Conservation (phyloP, 371 early-diverging fungal genomes). For the Basidiobolus meristosporus region DNA sequence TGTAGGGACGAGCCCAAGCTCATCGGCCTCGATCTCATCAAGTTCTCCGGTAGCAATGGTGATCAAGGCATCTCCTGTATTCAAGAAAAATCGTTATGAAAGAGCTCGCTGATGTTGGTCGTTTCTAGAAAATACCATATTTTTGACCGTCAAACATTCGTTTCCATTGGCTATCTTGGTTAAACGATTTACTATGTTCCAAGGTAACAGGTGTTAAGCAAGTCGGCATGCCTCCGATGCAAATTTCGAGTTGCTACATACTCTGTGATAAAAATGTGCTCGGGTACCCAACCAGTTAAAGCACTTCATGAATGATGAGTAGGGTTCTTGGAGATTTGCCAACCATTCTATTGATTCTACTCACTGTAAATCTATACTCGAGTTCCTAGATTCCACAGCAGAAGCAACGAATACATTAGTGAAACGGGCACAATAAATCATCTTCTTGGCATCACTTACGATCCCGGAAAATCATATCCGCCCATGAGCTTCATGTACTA, state of each 20-base stretch:
- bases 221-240: neutral
- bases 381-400: slow-evolving; percentile 24
- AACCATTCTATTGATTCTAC: slow-evolving; percentile 1
- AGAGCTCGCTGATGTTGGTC: no score
- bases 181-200: slow-evolving; percentile 22
- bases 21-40: slow-evolving; percentile 38
- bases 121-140: slow-evolving; percentile 33
- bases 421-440: slow-evolving; percentile 1
- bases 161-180: slow-evolving; percentile 28
- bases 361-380: slow-evolving; percentile 73
- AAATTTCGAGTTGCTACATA: slow-evolving; percentile 6
- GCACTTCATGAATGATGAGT: slow-evolving; percentile 16
- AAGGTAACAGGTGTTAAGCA: neutral
- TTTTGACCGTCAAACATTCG: slow-evolving; percentile 43
- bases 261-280: slow-evolving; percentile 69
- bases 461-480: slow-evolving; percentile 86
- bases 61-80: slow-evolving; percentile 28
- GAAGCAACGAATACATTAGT: neutral
- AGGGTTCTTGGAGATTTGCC: neutral
- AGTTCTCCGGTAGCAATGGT: slow-evolving; percentile 55
- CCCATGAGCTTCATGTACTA: slow-evolving; percentile 88
- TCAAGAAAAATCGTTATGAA: neutral
- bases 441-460: slow-evolving; percentile 19
- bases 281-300: slow-evolving; percentile 86
- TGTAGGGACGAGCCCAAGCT: slow-evolving; percentile 59